Conservation (phyloP, 768 basidiomycete species). For the Lactifluus rugatus region DNA sequence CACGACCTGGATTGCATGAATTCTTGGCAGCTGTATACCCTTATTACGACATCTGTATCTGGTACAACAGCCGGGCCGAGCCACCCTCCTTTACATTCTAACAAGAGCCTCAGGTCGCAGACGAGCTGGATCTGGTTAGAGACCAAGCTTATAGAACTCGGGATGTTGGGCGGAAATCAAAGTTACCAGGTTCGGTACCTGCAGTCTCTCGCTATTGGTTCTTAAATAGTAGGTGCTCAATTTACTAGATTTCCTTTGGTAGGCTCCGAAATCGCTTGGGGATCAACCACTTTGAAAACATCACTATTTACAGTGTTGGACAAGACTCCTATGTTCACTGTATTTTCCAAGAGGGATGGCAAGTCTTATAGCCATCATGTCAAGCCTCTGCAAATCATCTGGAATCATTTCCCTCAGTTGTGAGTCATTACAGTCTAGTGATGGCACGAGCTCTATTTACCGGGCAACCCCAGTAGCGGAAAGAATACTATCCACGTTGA, state of each 20-base stretch:
- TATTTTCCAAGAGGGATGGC: conserved; percentile 64
- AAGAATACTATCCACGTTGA: conserved; percentile 82
- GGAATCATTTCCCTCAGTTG: conserved; percentile 82
- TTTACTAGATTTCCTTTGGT: conserved; percentile 19
- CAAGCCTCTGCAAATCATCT: conserved; percentile 76
- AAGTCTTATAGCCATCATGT: conserved; percentile 75
- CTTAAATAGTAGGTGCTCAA: background rate
- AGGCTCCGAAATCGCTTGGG: background rate
- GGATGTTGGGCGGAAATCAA: conserved; percentile 62
- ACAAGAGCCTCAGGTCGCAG: conserved; percentile 48
- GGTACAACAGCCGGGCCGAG: conserved; percentile 36
- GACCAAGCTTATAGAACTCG: conserved; percentile 77
- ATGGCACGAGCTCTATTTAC: background rate
- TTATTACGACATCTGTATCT: conserved; percentile 83
- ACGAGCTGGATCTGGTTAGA: conserved; percentile 89
- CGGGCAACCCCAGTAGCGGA: conserved; percentile 35
- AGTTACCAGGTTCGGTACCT: conserved; percentile 50
- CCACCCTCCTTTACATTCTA: background rate
- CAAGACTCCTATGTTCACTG: conserved; percentile 82
- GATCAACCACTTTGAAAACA: conserved; percentile 4
- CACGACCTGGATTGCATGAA: conserved; percentile 72
- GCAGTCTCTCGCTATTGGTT: background rate
- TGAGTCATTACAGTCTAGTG: conserved; percentile 23
- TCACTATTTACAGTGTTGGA: conserved; percentile 51
- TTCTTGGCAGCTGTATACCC: conserved; percentile 75